Conservation (phyloP, 495 filamentous ascomycete genomes). For the Penicillium roqueforti region DNA sequence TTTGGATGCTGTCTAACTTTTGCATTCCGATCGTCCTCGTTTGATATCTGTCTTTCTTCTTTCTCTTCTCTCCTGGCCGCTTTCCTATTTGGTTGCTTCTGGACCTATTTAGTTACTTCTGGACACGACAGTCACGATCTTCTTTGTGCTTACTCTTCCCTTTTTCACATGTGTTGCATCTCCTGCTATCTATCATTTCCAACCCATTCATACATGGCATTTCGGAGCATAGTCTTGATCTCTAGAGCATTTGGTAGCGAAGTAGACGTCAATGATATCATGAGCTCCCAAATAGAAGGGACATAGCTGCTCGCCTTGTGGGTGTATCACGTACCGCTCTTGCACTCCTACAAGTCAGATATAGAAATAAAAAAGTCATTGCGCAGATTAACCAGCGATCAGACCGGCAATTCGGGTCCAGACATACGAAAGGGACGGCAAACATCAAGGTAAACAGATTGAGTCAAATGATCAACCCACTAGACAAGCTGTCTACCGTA, state of each 20-base stretch:
- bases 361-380: background rate
- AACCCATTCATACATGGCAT: background rate
- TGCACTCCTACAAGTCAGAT: background rate
- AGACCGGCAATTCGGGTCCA: background rate
- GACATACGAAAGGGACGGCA: background rate
- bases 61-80: background rate
- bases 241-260: background rate
- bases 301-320: background rate
- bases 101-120: background rate
- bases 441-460: background rate
- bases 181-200: background rate
- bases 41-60: background rate
- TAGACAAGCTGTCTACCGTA: background rate
- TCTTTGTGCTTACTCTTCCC: background rate
- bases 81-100: conserved; percentile 1
- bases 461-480: background rate
- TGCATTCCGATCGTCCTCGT: background rate
- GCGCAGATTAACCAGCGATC: background rate
- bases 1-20: background rate
- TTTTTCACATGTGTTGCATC: conserved; percentile 1
- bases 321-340: background rate
- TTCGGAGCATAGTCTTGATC: conserved; percentile 1
- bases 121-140: background rate
- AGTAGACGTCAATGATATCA: background rate
- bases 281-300: conserved; percentile 9